phyloP scores from a whole-genome alignment of 805 yeast species.

The Candida awuae region DNA sequence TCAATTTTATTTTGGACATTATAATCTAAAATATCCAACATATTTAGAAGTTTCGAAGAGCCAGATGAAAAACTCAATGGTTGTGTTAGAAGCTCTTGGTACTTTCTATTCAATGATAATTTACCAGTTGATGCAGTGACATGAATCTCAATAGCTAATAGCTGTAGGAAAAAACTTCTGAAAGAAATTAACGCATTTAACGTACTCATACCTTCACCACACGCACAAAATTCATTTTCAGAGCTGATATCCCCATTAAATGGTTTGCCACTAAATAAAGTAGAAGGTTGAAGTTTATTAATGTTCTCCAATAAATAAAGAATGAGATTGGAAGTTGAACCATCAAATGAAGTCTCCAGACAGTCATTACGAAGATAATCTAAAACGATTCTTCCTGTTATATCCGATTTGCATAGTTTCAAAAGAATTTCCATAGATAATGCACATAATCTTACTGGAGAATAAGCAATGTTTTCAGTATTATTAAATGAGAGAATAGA shows the following conservation, averaged over 20 bases:
- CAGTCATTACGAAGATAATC: conserved; percentile 39
- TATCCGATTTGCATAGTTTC: conserved; percentile 49
- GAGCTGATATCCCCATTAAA: conserved; percentile 37
- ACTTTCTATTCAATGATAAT: conserved; percentile 42
- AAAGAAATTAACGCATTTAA: conserved; percentile 53
- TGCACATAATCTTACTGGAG: conserved; percentile 52
- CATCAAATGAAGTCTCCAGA: neutral
- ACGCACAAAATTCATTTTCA: conserved; percentile 29
- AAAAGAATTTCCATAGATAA: conserved; percentile 53
- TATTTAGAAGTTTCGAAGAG: conserved; percentile 58
- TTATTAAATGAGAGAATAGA: conserved; percentile 38
- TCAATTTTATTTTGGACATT: conserved; percentile 38
- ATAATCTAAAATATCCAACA: conserved; percentile 64
- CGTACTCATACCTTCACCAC: conserved; percentile 39
- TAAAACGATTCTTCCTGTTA: conserved; percentile 46
- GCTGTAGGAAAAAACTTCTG: conserved; percentile 54
- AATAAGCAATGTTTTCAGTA: conserved; percentile 35
- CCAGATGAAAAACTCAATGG: conserved; percentile 44
- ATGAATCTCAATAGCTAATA: conserved; percentile 68
- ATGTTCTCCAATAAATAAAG: conserved; percentile 43
- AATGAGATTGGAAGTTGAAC: conserved; percentile 35
- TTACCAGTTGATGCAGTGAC: conserved; percentile 39
- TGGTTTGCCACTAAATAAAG: conserved; percentile 46
- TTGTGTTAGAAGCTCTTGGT: conserved; percentile 46
- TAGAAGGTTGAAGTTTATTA: conserved; percentile 45